Conservation (phyloP, 2,329 filamentous ascomycete genomes). For the Colletotrichum australisinense region DNA sequence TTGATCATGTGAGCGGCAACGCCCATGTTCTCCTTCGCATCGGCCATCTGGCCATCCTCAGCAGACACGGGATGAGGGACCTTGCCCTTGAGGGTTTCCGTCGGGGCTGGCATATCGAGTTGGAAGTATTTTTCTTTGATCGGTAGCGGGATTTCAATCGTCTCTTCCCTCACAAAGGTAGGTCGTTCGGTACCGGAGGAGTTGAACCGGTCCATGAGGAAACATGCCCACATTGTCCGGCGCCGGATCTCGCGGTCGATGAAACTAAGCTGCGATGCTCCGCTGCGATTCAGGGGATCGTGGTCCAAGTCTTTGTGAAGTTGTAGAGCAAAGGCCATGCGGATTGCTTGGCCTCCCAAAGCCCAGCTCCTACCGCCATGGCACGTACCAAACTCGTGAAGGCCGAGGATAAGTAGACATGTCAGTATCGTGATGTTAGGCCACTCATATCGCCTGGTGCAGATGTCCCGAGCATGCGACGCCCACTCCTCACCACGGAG, state of each 20-base stretch:
- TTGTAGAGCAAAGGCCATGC: constrained; percentile 97
- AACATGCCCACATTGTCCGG: constrained; percentile 98
- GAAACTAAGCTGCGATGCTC: constrained; percentile 79
- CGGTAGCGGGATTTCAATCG: constrained; percentile 88
- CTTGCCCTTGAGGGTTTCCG: constrained; percentile 82
- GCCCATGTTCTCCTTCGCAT: constrained; percentile 88
- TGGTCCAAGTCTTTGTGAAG: constrained; percentile 91
- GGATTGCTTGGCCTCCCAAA: constrained; percentile 91
- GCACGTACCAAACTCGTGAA: constrained; percentile 97
- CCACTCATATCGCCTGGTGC: constrained; percentile 88
- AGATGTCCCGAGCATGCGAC: constrained; percentile 85
- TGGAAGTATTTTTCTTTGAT: constrained; percentile 92
- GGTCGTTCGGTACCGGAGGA: constrained; percentile 94
- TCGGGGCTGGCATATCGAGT: constrained; percentile 89
- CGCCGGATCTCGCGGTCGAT: constrained; percentile 93
- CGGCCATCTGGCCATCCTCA: constrained; percentile 72
- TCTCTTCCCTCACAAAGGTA: constrained; percentile 90
- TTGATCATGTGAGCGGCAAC: constrained; percentile 92
- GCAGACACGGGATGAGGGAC: constrained; percentile 71
- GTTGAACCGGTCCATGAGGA: constrained; percentile 97
- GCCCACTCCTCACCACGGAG: constrained; percentile 94
- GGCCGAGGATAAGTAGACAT: constrained; percentile 85
- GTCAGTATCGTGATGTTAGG: constrained; percentile 97
- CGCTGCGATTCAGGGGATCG: constrained; percentile 76
- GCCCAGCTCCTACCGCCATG: constrained; percentile 97